Base-by-base conservation (phyloP, 2,329 filamentous ascomycete species). In the Nigrograna mackinnonii region DNA sequence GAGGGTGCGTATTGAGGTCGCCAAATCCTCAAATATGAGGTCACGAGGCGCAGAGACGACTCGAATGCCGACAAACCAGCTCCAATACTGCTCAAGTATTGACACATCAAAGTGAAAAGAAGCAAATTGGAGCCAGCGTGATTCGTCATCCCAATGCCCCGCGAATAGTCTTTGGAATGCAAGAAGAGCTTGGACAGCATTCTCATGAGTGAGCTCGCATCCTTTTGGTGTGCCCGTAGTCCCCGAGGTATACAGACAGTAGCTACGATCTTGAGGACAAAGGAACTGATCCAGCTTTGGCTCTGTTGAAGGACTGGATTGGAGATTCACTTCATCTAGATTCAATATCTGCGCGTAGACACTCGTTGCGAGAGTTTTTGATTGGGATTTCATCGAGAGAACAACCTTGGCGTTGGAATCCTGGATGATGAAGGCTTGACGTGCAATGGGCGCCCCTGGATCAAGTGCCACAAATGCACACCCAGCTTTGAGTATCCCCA, bases 101-200 rank as follows among this genome's bases (percentile, higher is more conserved):
- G 89, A 94, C 4, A 96, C 91, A 57, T 96, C 92, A 47, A 96
- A 96, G 66, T 96, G 92, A 43, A 96, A 89, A 0, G 90, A 91
- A 1, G 92, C 92, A 60, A 96, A 96, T 60, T 96, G 92, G 1
- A 96, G 75, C 86, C 90, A 96, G 44, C 87, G 82, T 0, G 91
- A 95, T 0, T 79, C 62, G 0, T 75, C 57, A 30, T 86, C 78
- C 88, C 90, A 95, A 55, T 89, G 86, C 0, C 79, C 83, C 4
- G 70, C 68, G 60, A 96, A 96, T 0, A 96, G 76, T 21, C 83
- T 74, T 55, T 89, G 85, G 64, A 96, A 96, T 0, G 91, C 84
- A 40, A 92, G 79, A 82, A 96, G 89, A 19, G 90, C 89, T 63
- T 96, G 91, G 0, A 95, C 87, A 0, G 87, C 83, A 63, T 95